Base-by-base conservation (phyloP, 129 eudicot genomes). In the Centella asiatica region DNA sequence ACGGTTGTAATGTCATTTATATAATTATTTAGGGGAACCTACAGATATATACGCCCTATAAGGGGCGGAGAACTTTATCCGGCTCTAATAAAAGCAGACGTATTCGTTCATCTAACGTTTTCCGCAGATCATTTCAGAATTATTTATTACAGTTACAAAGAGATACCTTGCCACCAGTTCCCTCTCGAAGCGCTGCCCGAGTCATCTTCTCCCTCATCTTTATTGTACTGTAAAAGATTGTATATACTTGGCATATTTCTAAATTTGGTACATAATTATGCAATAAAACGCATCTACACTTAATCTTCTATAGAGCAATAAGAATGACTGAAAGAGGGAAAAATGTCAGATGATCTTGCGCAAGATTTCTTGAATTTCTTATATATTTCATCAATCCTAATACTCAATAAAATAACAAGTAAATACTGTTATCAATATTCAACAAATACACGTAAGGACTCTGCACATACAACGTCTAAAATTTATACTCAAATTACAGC, bases 151-250 rank as follows among this genome's bases (percentile, higher is more conserved):
- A 49, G 22, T 32, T 19, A 4, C 19, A 22, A 20, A 17, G 6
- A 44, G 69, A 31, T 71, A 85, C 97, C 97, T 70, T 80, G 87
- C 97, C 95, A 90, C 95, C 95, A 90, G 46, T 85, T 89, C 64
- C 97, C 97, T 76, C 92, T 69, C 5, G 97, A 76, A 72, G 92
- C 97, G 72, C 75, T 71, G 54, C 80, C 88, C 5, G 87, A 69
- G 25, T 90, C 95, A 39, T 83, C 97, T 69, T 90, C 95, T 57
- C 72, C 82, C 40, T 72, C 76, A 46, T 81, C 85, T 63, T 89
- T 86, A 20, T 70, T 68, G 64, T 68, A 69, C 82, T 80, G 66
- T 24, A 52, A 17, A n/a, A 65, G 29, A 18, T 9, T 13, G 42
- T 6, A n/a, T 9, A 4, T 5, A 8, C 15, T 48, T 64, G 31